Evolutionary conservation across 2,329 filamentous ascomycete species (phyloP).

Genomic region (Cladosporium cucumerinum): DNA sequence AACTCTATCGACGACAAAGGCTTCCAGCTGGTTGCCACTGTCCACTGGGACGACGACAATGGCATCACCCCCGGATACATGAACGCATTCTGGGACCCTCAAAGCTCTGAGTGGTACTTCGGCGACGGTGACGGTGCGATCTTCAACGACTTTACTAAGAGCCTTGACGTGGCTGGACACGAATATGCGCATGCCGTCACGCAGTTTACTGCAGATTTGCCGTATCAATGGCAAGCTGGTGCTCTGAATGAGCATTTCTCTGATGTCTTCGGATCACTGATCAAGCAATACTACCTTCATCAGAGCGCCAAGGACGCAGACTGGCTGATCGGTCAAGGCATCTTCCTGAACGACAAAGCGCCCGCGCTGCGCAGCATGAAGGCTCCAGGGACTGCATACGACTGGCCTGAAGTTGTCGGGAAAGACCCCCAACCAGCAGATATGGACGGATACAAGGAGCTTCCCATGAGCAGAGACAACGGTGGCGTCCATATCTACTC

Average conservation of each 20-base stretch:
- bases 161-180: neutral
- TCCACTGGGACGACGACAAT: slow-evolving; percentile 6
- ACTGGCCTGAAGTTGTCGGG: neutral
- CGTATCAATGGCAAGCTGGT: neutral
- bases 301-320: neutral
- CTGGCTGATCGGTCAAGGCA: slow-evolving; percentile 4
- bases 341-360: neutral
- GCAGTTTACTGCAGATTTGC: neutral
- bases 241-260: slow-evolving; percentile 7
- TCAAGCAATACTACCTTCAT: neutral
- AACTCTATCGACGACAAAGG: slow-evolving; percentile 10
- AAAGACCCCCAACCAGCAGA: neutral
- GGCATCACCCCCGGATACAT: neutral
- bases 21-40: neutral
- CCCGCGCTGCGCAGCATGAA: slow-evolving; percentile 8
- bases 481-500: slow-evolving; percentile 3
- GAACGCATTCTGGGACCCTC: slow-evolving; percentile 7
- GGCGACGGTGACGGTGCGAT: slow-evolving; percentile 4
- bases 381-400: slow-evolving; percentile 4
- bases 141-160: slow-evolving; percentile 4
- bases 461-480: neutral
- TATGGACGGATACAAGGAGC: neutral
- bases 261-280: slow-evolving; percentile 1
- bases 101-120: neutral
- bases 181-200: neutral